These are phyloP conservation scores for Radiomyces spectabilis DNA, from an alignment of 192 early-diverging fungal species.

Conservation along the genomic window DNA sequence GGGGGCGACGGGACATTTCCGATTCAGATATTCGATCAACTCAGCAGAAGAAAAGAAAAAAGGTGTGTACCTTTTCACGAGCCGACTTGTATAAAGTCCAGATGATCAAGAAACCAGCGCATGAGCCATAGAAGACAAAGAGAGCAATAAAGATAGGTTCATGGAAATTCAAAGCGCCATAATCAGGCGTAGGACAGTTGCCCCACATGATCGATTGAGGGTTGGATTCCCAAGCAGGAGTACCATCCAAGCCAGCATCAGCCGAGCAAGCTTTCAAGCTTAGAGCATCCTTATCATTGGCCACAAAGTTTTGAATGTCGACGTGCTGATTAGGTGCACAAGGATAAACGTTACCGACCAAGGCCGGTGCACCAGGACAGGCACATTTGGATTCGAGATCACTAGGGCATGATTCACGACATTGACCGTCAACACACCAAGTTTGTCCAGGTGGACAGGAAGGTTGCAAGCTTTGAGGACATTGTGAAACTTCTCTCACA, in stretches of 20 bases:
- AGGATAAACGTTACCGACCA: conserved; percentile 9
- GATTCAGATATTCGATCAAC: too few relatives aligned
- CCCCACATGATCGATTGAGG: conserved; percentile 15
- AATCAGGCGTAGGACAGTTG: conserved; percentile 19
- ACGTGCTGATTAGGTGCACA: conserved; percentile 10
- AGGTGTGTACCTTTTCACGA: conserved; percentile 4
- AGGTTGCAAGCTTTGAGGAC: conserved; percentile 24
- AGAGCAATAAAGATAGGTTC: conserved; percentile 27
- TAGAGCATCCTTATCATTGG: conserved; percentile 15
- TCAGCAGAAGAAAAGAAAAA: too few relatives aligned
- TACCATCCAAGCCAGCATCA: not conserved
- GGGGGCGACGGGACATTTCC: too few relatives aligned
- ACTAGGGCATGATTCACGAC: conserved; percentile 30
- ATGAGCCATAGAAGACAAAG: conserved; percentile 14
- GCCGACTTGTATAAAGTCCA: conserved; percentile 23
- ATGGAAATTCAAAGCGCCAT: conserved; percentile 9
- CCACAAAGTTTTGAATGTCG: conserved; percentile 16
- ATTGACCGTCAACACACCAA: conserved; percentile 44
- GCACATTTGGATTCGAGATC: conserved; percentile 19
- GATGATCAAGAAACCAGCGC: conserved; percentile 4
- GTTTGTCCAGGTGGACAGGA: conserved; percentile 32
- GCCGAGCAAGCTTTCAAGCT: conserved; percentile 4
- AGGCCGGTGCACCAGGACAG: conserved; percentile 19
- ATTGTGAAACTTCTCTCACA: conserved; percentile 34
- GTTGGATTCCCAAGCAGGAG: not conserved